Evolutionary conservation across 371 early-diverging fungal genomes (phyloP), one percentile per base, ranked within the genome.

Genomic region (Syncephalastrum sp.): DNA sequence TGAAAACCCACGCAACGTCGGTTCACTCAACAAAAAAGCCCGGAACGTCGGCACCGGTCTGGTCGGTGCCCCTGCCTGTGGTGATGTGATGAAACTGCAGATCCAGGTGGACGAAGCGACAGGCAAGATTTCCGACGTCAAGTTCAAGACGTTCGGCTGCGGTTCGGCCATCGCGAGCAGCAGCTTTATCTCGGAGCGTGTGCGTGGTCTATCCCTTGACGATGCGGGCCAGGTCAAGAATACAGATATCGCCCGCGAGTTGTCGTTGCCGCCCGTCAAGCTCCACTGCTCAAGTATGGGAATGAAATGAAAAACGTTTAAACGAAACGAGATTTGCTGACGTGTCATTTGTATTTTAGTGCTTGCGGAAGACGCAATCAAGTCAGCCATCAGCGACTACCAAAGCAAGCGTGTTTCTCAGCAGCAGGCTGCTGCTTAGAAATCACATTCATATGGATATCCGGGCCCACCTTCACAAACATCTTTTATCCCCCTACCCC

Each of bases 141-240:
- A 93, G 75, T 99, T 99, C 82, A 99, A 98, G 80, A 99, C 99
- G 1, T 99, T 98, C 82, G 99, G 99, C n/a, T 99, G 99, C 67
- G 99, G 99, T 50, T 92, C 93, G 25, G 99, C 99, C 47, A 99
- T 99, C 64, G 99, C 99, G 8, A 92, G 93, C 25, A 92, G 93
- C 21, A 90, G 91, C 44, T 87, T 93, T 46, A 96, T 94, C 67
- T 94, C 97, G 12, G 98, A 98, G 73, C 88, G 91, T 69, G 93
- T 99, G 46, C 90, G 94, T 56, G 98, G 98, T 7, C 81, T 97
- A 85, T 90, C 85, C 42, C 75, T 99, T 21, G 87, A 89, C 52
- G 96, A 98, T 61, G 96, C 96, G 13, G 77, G 88, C 19, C 82
- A 90, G 69, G 93, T 99, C 67, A 96, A 90, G 67, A 99, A 99